Evolutionary conservation across 1,284 basidiomycete genomes (phyloP).

Genomic region (Ustilago bromivora): DNA sequence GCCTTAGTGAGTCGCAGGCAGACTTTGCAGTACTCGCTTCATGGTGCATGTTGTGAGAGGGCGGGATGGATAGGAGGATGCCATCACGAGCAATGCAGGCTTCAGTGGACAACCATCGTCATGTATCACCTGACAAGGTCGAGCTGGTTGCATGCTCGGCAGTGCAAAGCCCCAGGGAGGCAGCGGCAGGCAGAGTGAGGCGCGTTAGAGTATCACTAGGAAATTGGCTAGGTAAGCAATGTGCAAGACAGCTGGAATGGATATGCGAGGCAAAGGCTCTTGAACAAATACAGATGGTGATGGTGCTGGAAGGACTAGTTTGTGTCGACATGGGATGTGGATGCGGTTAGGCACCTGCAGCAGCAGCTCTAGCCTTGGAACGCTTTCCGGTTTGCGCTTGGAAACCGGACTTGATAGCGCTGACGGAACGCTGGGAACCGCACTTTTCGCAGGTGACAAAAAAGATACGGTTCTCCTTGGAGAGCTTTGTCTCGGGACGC

Average conservation of each 20-base stretch:
- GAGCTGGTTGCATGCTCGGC: no score
- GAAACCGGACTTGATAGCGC: slow-evolving; percentile 98
- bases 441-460: slow-evolving; percentile 98
- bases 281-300: slow-evolving; percentile 30
- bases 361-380: slow-evolving; percentile 56
- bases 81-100: no score
- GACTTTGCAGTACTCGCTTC: no score
- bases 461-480: slow-evolving; percentile 98
- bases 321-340: neutral
- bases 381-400: slow-evolving; percentile 89
- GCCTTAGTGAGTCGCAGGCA: no score
- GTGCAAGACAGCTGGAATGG: slow-evolving; percentile 8
- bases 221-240: slow-evolving; percentile 2
- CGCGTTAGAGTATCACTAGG: no score
- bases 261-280: slow-evolving; percentile 4
- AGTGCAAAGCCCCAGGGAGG: no score
- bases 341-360: slow-evolving; percentile 37
- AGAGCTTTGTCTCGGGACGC: slow-evolving; percentile 93
- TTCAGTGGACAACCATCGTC: no score
- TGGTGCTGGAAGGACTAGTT: neutral
- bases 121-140: no score
- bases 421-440: slow-evolving; percentile 90
- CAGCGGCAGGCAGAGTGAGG: no score
- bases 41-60: no score
- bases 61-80: no score